Evolutionary conservation across 2,329 filamentous ascomycete species (phyloP).

Genomic region (Aphanoascus verrucosus): DNA sequence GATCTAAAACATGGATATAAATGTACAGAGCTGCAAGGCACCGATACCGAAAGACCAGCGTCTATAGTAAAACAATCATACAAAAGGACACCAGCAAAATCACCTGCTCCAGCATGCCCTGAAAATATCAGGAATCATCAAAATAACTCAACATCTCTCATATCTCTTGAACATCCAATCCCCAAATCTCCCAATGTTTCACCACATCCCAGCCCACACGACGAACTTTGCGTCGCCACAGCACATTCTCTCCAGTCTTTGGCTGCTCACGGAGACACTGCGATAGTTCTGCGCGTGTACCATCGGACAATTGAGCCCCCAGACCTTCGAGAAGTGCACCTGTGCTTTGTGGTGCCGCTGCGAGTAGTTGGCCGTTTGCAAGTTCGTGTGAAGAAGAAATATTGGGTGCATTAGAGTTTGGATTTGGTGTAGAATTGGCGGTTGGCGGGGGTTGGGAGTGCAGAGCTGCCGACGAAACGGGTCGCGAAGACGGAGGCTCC

Average conservation of each 20-base stretch:
- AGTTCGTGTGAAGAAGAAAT: not conserved
- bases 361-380: not conserved
- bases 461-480: not conserved
- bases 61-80: too few relatives aligned
- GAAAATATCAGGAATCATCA: not conserved
- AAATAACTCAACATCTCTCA: conserved; percentile 8
- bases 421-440: not conserved
- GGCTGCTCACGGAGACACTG: conserved; percentile 5
- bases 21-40: too few relatives aligned
- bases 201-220: conserved; percentile 34
- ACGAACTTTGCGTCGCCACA: conserved; percentile 27
- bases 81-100: not conserved
- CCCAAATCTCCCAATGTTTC: conserved; percentile 37
- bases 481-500: not conserved
- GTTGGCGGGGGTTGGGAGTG: not conserved
- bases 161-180: conserved; percentile 33
- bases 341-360: not conserved
- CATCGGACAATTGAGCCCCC: conserved; percentile 4
- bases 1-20: too few relatives aligned
- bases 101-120: not conserved
- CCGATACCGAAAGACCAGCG: too few relatives aligned
- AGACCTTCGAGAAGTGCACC: not conserved
- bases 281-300: conserved; percentile 4
- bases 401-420: not conserved
- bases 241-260: conserved; percentile 17